A percentile compares a stretch with the other conserved stretches of the same genome.
These are phyloP conservation scores for Apiospora hydei DNA, from an alignment of 2,329 filamentous ascomycete genomes.

Conservation along the genomic window DNA sequence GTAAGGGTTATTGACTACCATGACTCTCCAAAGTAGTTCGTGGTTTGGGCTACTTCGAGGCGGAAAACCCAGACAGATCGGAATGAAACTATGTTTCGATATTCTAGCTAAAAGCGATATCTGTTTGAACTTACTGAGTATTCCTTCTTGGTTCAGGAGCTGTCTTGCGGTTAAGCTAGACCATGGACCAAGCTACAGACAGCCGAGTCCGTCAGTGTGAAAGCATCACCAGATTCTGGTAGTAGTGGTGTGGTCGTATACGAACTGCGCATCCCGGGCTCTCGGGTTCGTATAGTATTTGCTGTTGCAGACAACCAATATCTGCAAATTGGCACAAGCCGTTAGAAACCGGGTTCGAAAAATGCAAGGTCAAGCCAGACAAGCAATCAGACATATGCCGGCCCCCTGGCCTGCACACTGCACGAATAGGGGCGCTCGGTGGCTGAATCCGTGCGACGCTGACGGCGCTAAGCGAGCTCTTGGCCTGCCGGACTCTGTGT, in stretches of 20 bases:
- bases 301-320: not conserved
- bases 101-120: not conserved
- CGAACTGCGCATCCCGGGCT: not conserved
- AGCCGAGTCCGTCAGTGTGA: not conserved
- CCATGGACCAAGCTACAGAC: no score
- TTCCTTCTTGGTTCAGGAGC: not conserved
- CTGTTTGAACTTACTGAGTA: not conserved
- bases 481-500: not conserved
- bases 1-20: no score
- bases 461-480: not conserved
- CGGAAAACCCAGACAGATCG: not conserved
- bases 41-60: not conserved
- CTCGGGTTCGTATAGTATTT: not conserved
- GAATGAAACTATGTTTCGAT: not conserved
- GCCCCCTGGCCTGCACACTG: no score
- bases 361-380: not conserved
- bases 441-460: not conserved
- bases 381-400: not conserved
- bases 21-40: no score
- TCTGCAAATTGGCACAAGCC: no score
- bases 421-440: not conserved
- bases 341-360: not conserved
- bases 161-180: not conserved
- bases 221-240: not conserved
- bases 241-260: not conserved